phyloP scores from a whole-genome alignment of 2,329 filamentous ascomycete genomes.

The Aureobasidium lini region DNA sequence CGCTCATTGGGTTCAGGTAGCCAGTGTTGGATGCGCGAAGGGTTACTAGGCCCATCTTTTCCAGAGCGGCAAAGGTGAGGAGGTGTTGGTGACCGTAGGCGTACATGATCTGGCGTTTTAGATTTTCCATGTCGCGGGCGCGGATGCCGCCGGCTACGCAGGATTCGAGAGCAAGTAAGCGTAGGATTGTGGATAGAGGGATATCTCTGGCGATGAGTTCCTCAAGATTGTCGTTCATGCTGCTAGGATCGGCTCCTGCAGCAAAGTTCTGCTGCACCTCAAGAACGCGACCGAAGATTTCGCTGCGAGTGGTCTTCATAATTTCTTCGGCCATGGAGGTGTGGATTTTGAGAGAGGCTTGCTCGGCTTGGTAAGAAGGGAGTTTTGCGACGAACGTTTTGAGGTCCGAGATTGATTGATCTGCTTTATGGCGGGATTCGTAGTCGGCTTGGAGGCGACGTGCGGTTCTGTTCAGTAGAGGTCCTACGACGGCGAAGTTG shows the following conservation, averaged over 20 bases:
- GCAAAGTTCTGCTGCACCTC: conserved; percentile 96
- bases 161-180: conserved; percentile 84
- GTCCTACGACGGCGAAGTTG: conserved; percentile 92
- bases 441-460: conserved; percentile 80
- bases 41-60: conserved; percentile 81
- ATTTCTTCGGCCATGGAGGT: conserved; percentile 91
- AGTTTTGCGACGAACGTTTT: conserved; percentile 93
- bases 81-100: conserved; percentile 95
- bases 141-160: conserved; percentile 84
- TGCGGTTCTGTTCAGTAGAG: conserved; percentile 81
- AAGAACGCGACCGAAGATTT: conserved; percentile 78
- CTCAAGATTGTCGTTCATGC: conserved; percentile 84
- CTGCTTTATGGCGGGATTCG: conserved; percentile 69
- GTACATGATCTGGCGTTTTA: conserved; percentile 79
- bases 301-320: conserved; percentile 82
- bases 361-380: conserved; percentile 85
- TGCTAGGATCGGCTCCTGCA: conserved; percentile 69
- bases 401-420: conserved; percentile 83
- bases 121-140: conserved; percentile 78
- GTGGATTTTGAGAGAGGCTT: conserved; percentile 85
- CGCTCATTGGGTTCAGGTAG: conserved; percentile 72
- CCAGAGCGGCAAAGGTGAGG: conserved; percentile 77
- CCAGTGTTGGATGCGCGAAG: conserved; percentile 63
- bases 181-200: conserved; percentile 71
- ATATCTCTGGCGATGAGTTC: conserved; percentile 88